A percentile compares a stretch with the other conserved stretches of the same genome.
These are phyloP conservation scores for Staphylotrichum tortipilum DNA, from an alignment of 495 filamentous ascomycete species.

Conservation along the genomic window DNA sequence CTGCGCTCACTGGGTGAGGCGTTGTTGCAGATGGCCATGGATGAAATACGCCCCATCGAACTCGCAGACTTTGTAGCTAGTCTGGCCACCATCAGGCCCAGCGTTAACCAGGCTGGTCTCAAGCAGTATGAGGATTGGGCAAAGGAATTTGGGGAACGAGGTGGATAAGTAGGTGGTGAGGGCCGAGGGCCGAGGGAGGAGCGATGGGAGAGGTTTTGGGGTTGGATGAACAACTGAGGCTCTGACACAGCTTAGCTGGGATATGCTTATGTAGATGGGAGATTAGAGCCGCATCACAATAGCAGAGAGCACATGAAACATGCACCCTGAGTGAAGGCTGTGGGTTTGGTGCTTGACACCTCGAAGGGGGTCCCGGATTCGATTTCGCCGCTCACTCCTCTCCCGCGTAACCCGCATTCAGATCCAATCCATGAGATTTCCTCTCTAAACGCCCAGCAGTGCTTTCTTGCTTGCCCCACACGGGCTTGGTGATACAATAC, in stretches of 20 bases:
- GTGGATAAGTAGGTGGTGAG: conserved; percentile 48
- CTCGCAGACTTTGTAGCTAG: conserved; percentile 80
- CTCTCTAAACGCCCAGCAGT: background rate
- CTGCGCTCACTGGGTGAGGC: conserved; percentile 85
- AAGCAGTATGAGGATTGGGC: conserved; percentile 93
- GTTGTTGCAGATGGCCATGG: conserved; percentile 80
- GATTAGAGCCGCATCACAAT: background rate
- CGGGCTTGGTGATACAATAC: conserved; percentile 4
- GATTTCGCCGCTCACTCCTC: too few relatives aligned
- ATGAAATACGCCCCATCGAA: conserved; percentile 82
- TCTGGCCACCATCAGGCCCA: conserved; percentile 77
- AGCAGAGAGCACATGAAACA: background rate
- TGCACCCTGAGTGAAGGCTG: too few relatives aligned
- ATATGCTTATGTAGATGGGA: background rate
- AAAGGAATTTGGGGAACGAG: conserved; percentile 81
- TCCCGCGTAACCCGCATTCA: too few relatives aligned
- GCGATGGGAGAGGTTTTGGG: too few relatives aligned
- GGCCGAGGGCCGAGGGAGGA: too few relatives aligned
- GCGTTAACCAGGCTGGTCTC: conserved; percentile 77
- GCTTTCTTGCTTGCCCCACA: background rate
- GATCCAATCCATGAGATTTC: background rate
- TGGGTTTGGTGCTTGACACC: too few relatives aligned
- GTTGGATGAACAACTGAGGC: too few relatives aligned
- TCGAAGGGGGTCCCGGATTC: too few relatives aligned
- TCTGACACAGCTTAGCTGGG: conserved; percentile 11